Conservation (phyloP, 139 green algal genomes). For the Closterium sp. region DNA sequence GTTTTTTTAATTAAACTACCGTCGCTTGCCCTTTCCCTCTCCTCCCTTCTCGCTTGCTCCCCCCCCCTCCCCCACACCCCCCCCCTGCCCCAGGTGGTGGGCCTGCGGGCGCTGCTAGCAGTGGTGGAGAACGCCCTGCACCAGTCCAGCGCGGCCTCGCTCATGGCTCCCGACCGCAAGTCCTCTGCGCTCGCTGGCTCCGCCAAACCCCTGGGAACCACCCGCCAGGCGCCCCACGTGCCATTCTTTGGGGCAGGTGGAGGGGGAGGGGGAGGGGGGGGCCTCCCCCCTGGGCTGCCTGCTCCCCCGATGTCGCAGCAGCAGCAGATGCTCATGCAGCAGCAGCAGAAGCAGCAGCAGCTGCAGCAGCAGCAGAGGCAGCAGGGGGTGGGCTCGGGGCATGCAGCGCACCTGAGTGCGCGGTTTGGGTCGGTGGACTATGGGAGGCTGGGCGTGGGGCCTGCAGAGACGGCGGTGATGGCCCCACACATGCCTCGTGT, state of each 20-base stretch:
- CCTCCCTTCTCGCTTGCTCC: not conserved
- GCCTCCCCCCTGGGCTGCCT: not conserved
- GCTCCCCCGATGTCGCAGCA: not conserved
- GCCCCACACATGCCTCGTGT: slow-evolving; percentile 18
- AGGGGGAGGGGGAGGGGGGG: not conserved
- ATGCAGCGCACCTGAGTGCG: not conserved
- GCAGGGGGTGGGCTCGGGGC: too few relatives aligned
- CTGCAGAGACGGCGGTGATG: not conserved
- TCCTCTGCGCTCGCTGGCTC: not conserved
- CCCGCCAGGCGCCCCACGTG: not conserved
- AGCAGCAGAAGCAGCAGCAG: not conserved
- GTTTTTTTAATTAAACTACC: not conserved
- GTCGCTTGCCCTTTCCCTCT: not conserved
- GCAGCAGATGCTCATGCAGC: not conserved
- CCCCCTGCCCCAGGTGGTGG: slow-evolving; percentile 57
- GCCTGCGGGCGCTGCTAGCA: slow-evolving; percentile 60
- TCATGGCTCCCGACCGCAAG: slow-evolving; percentile 8
- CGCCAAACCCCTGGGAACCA: not conserved
- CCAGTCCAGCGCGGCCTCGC: not conserved
- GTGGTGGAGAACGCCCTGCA: slow-evolving; percentile 51
- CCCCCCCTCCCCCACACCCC: too few relatives aligned
- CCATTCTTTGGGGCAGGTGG: not conserved
- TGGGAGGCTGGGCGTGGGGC: slow-evolving; percentile 12
- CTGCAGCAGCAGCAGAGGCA: not conserved
- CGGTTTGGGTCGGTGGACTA: slow-evolving; percentile 20